These are phyloP conservation scores for Diaporthe amygdali DNA, from an alignment of 2,329 filamentous ascomycete species.

Conservation along the genomic window DNA sequence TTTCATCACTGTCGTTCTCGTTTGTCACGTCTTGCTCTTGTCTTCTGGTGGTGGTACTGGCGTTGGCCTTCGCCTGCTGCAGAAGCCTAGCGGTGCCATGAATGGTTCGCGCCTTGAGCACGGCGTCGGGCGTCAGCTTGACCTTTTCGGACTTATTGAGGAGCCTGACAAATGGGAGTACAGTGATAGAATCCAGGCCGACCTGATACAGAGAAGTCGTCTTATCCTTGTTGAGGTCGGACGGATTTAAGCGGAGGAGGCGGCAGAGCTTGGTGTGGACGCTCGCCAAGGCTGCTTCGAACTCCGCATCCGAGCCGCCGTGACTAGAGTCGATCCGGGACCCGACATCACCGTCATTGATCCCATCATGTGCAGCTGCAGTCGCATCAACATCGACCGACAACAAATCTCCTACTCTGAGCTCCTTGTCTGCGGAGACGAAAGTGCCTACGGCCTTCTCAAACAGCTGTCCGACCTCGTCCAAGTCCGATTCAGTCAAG, in stretches of 20 bases:
- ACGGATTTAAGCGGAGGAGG: constrained; percentile 21
- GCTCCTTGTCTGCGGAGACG: not conserved
- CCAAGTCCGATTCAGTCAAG: constrained; percentile 16
- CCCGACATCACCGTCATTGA: not conserved
- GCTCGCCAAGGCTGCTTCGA: constrained; percentile 16
- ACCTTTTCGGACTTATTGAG: constrained; percentile 22
- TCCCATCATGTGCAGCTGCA: not conserved
- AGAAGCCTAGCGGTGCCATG: constrained; percentile 29
- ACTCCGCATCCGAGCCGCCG: not conserved
- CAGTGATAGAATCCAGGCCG: constrained; percentile 31
- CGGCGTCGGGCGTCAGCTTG: constrained; percentile 28
- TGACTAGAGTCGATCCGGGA: not conserved
- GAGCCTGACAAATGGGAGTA: constrained; percentile 28
- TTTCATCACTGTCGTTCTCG: not conserved
- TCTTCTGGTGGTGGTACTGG: constrained; percentile 3
- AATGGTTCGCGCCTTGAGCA: constrained; percentile 30
- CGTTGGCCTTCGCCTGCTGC: not conserved
- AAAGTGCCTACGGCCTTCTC: constrained; percentile 22
- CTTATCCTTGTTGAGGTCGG: constrained; percentile 19
- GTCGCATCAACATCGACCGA: not conserved
- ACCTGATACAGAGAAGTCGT: constrained; percentile 28
- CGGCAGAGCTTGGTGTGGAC: constrained; percentile 3
- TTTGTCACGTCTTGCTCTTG: not conserved
- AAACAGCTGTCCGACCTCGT: constrained; percentile 21
- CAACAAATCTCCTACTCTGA: not conserved